Evolutionary conservation across 148 eudicot genomes (phyloP).

Genomic region (Suaeda aralocaspica): DNA sequence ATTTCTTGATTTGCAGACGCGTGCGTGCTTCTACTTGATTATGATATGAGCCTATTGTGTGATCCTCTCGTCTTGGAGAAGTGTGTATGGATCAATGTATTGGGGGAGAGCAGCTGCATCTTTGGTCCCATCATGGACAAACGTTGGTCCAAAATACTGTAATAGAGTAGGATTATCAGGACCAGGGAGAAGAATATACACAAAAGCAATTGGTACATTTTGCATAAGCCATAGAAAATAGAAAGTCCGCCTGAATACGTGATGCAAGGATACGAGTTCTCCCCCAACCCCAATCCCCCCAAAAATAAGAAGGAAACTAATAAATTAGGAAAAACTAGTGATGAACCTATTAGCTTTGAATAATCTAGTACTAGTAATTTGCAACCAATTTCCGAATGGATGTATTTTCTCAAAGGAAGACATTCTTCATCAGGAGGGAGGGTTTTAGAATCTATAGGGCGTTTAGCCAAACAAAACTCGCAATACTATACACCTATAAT

Average conservation of each 20-base stretch:
- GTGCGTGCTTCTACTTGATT: conserved; percentile 25
- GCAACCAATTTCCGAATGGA: too few relatives aligned
- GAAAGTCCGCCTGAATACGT: too few relatives aligned
- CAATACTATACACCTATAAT: neutral
- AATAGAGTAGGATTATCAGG: conserved; percentile 1
- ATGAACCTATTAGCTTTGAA: too few relatives aligned
- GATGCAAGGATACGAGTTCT: too few relatives aligned
- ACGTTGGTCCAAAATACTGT: conserved; percentile 83
- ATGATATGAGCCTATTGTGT: conserved; percentile 34
- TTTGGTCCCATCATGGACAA: conserved; percentile 59
- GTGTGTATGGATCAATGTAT: conserved; percentile 76
- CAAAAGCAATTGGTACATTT: neutral
- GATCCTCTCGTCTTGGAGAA: conserved; percentile 77
- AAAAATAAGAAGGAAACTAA: too few relatives aligned
- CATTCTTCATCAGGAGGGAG: too few relatives aligned
- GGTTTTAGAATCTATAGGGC: too few relatives aligned
- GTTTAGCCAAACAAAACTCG: neutral
- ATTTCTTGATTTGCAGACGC: too few relatives aligned
- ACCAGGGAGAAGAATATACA: neutral
- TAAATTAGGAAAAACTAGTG: too few relatives aligned
- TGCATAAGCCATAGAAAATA: neutral
- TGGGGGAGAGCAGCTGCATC: conserved; percentile 41
- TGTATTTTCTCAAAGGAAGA: too few relatives aligned
- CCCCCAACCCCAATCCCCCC: too few relatives aligned
- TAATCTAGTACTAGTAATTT: too few relatives aligned